Evolutionary conservation across 2,329 filamentous ascomycete genomes (phyloP), one percentile per base, ranked within the genome.

Genomic region (Cladosporium austrohemisphaericum): DNA sequence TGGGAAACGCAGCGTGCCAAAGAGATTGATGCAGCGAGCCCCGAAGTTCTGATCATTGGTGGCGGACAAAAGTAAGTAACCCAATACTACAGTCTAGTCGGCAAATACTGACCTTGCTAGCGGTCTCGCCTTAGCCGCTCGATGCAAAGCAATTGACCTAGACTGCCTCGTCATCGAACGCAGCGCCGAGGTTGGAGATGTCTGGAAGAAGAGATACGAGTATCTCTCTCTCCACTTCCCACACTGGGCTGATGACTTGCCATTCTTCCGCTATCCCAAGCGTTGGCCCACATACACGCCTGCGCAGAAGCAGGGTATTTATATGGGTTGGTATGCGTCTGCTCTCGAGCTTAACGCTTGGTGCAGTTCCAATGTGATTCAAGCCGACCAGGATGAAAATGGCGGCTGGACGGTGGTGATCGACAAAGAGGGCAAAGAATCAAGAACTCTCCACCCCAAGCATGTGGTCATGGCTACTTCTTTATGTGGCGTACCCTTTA

Each of bases 291-390:
- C 29, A 5, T 31, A 31, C 14, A 31, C 29, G 29, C 29, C 29
- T 13, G 29, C 29, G 5, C 83, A 86, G 63, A 86, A 31, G 29
- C 29, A 31, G 11, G 29, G 29, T 31, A 31, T 31, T n/a, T 31
- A 31, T n/a, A 31, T 31, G 29, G 29, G 29, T n/a, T 87, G 60
- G 86, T 87, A 88, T 55, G 83, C 77, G 1, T 75, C 70, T 4
- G 65, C 80, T 0, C 71, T 87, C n/a, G 84, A 88, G 57, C 73
- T 88, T 32, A 84, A 86, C 53, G 76, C 85, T 20, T 86, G 83
- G 84, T 78, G 72, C 0, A 68, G 65, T 9, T 80, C 80, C 0
- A 73, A 68, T 1, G 56, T 86, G 0, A 64, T 60, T 1, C 65
- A 68, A 0, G 69, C 76, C 0, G 66, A 67, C 2, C 85, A 80